phyloP scores from a whole-genome alignment of 345 rosid genomes.

The Salix dunnii region DNA sequence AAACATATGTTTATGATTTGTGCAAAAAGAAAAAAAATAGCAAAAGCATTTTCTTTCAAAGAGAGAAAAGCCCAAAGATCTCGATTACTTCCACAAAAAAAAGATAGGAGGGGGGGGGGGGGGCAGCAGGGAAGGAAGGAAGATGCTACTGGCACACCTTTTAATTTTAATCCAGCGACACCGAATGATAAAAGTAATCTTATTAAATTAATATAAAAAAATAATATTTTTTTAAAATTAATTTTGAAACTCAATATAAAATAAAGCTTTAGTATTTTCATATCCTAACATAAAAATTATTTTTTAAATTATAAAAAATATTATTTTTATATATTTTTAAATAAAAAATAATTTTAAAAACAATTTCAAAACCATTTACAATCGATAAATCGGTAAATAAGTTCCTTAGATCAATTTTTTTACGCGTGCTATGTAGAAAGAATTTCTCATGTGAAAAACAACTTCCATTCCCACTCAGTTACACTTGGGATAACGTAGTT shows the following conservation, averaged over 20 bases:
- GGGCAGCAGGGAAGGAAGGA: not conserved
- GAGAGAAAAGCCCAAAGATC: not conserved
- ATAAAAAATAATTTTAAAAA: too few relatives aligned
- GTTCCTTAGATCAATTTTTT: not conserved
- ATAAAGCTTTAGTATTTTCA: too few relatives aligned
- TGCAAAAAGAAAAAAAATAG: not conserved
- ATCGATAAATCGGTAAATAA: too few relatives aligned
- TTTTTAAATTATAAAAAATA: too few relatives aligned
- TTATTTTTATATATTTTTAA: too few relatives aligned
- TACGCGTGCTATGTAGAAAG: not conserved
- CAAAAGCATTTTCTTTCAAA: not conserved
- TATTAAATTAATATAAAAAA: fast-evolving
- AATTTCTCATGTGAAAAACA: too few relatives aligned
- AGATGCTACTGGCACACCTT: not conserved
- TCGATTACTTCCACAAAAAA: not conserved
- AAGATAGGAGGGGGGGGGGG: not conserved
- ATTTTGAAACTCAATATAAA: too few relatives aligned
- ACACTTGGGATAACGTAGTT: too few relatives aligned
- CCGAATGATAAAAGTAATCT: not conserved
- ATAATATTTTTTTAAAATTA: too few relatives aligned
- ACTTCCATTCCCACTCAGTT: not conserved
- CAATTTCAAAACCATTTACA: too few relatives aligned
- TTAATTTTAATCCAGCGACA: not conserved
- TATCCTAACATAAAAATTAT: too few relatives aligned
- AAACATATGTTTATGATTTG: not conserved